Base-by-base conservation (phyloP, 768 basidiomycete species). In the Sistotremastrum suecicum region DNA sequence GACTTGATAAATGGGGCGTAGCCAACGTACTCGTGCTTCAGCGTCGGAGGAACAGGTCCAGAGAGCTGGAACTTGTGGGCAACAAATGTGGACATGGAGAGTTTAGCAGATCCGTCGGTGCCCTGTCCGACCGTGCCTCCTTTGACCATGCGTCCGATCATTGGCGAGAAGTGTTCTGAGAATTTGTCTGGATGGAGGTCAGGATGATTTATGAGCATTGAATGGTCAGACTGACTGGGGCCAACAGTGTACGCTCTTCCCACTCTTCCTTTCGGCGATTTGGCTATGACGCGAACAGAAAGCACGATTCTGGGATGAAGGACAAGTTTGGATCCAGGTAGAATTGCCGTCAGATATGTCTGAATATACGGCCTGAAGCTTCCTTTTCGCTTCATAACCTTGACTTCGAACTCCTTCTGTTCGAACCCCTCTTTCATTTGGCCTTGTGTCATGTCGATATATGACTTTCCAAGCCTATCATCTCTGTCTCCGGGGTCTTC, bases 11-110 rank as follows among this genome's bases (percentile, higher is more conserved):
- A 67, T 3, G 61, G 56, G 31, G 55, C 57, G 56, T 66, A 70
- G 44, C 67, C 66, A 42, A 69, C 60, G 46, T 54, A 63, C 36
- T 57, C 58, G 52, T 60, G 60, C 3, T 58, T 56, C 10, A 71
- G 60, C 44, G 61, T 54, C 20, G 56, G 49, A 7, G 69, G 68
- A 7, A 66, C 62, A n/a, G 69, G 69, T 0, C 69, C 69, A 11
- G 61, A 53, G 7, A 71, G 61, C 48, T 71, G 69, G 3, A 71
- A 45, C 43, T 67, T 63, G 52, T 66, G 69, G 3, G 67, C 66
- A 49, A 66, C 60, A 58, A 71, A 71, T 30, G 66, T 65, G 43
- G 55, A 52, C 7, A 60, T 41, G 42, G 56, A 51, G 41, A 53
- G 53, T 35, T 43, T 20, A 20, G 43, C 10, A 3, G 3, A 41